These are phyloP conservation scores for Rhodotorula kratochvilovae DNA, from an alignment of 768 basidiomycete genomes.

Conservation along the genomic window DNA sequence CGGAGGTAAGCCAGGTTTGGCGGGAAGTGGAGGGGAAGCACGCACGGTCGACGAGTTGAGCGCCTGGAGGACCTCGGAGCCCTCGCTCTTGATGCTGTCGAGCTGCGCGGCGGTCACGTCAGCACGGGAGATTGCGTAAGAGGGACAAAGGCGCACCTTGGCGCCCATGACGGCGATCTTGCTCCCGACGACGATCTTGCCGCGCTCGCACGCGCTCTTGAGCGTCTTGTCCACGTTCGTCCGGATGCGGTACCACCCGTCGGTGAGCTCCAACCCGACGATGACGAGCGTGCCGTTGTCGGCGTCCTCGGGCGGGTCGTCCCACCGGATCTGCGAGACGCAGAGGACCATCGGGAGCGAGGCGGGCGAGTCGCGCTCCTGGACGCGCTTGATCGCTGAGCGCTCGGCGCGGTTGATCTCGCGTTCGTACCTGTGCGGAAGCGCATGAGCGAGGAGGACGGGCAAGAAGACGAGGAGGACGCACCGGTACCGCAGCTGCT, in stretches of 20 bases:
- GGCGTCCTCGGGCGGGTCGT: constrained; percentile 42
- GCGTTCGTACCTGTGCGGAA: constrained; percentile 67
- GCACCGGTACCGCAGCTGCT: constrained; percentile 81
- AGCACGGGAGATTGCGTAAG: neutral
- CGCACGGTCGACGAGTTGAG: constrained; percentile 50
- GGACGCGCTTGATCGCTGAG: constrained; percentile 73
- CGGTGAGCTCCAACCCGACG: constrained; percentile 80
- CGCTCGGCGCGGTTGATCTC: constrained; percentile 73
- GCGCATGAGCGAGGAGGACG: neutral
- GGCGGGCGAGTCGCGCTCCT: constrained; percentile 75
- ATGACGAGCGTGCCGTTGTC: constrained; percentile 46
- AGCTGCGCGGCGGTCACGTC: constrained; percentile 52
- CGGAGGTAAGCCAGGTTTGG: no score
- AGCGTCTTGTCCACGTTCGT: constrained; percentile 72
- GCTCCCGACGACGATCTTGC: constrained; percentile 66
- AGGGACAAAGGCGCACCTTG: constrained; percentile 55
- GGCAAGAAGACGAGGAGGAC: constrained; percentile 25
- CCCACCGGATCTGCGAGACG: constrained; percentile 67
- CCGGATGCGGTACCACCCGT: constrained; percentile 90
- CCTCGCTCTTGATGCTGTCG: constrained; percentile 63
- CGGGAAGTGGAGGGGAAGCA: neutral
- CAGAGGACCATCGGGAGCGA: constrained; percentile 77
- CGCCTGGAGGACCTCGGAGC: constrained; percentile 75
- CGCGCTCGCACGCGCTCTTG: constrained; percentile 62
- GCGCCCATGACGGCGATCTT: constrained; percentile 80